Conservation (phyloP, 192 early-diverging fungal genomes). For the Mortierella antarctica region DNA sequence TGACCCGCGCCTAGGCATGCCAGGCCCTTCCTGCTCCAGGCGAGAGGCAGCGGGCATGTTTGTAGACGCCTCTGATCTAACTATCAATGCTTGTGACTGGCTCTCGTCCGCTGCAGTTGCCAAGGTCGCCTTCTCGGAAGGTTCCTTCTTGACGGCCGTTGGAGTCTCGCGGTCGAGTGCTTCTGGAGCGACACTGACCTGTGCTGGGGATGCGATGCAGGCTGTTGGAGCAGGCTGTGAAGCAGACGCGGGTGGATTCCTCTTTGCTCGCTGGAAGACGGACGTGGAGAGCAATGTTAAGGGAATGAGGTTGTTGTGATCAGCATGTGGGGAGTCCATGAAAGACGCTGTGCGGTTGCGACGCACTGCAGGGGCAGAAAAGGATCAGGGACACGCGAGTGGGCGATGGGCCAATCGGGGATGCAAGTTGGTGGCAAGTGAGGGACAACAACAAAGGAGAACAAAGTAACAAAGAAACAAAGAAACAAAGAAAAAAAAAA, state of each 20-base stretch:
- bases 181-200: not conserved
- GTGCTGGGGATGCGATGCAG: not conserved
- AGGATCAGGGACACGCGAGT: not conserved
- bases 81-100: too few species aligned
- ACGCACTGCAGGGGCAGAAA: not conserved
- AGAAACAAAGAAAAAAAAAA: not conserved
- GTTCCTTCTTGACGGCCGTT: not conserved
- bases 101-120: too few species aligned
- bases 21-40: too few species aligned
- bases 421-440: not conserved
- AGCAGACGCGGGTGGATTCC: not conserved
- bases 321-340: not conserved
- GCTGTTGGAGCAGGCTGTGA: not conserved
- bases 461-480: not conserved
- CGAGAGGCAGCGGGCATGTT: too few species aligned
- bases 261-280: constrained; percentile 19
- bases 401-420: not conserved
- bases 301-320: constrained; percentile 12
- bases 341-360: not conserved
- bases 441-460: not conserved
- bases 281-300: constrained; percentile 26
- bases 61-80: too few species aligned
- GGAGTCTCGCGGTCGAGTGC: not conserved
- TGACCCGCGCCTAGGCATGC: too few species aligned
- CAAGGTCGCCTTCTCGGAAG: too few species aligned